phyloP scores from a whole-genome alignment of 106 monocot species.

The Apostasia ramifera region DNA sequence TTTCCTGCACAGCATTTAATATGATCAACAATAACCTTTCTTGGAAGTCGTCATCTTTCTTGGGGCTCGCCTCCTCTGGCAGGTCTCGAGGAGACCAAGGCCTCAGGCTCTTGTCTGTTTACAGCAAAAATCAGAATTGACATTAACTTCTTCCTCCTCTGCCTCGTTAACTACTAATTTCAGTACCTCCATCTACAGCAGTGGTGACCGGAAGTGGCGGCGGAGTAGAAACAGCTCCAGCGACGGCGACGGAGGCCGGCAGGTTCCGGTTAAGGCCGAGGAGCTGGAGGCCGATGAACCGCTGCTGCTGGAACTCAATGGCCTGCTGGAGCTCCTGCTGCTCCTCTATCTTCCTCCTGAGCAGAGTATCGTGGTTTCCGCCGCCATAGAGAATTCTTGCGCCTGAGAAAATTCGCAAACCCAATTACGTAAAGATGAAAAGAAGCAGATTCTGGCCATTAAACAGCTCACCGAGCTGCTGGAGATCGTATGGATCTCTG shows the following conservation, averaged over 20 bases:
- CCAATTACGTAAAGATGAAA: not conserved
- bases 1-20: not conserved
- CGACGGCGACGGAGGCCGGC: constrained; percentile 6
- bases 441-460: not conserved
- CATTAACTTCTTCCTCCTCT: not conserved
- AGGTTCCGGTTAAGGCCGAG: constrained; percentile 41
- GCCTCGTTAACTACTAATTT: not conserved
- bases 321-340: constrained; percentile 82
- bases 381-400: constrained; percentile 53
- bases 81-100: not conserved
- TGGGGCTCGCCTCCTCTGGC: constrained; percentile 32
- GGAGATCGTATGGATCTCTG: constrained; percentile 72
- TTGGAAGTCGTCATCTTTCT: constrained; percentile 50
- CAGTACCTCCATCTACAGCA: not conserved
- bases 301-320: constrained; percentile 60
- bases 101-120: constrained; percentile 1
- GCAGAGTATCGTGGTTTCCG: constrained; percentile 40
- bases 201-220: not conserved
- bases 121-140: not conserved
- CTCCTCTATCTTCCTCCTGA: constrained; percentile 76
- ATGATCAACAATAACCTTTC: constrained; percentile 43
- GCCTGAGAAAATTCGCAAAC: constrained; percentile 11
- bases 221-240: constrained; percentile 1
- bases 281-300: constrained; percentile 70
- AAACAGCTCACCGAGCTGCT: constrained; percentile 57